These are phyloP conservation scores for Aphanoascus verrucosus DNA, from an alignment of 2,329 filamentous ascomycete genomes.

Conservation along the genomic window DNA sequence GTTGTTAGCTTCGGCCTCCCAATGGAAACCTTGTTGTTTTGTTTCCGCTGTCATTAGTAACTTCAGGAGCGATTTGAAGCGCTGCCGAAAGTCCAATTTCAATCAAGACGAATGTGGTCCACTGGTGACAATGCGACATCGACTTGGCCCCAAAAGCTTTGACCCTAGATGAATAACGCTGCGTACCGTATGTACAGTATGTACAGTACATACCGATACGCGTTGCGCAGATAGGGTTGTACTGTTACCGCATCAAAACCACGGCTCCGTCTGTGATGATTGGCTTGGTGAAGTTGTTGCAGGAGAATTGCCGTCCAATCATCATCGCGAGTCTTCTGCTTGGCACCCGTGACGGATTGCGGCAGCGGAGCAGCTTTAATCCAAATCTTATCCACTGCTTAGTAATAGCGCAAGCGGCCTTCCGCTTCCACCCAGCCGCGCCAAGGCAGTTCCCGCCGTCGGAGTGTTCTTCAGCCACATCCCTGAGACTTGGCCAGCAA, in stretches of 20 bases:
- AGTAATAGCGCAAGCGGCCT: background rate
- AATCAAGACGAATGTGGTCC: background rate
- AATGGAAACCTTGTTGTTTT: no score
- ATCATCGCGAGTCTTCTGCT: background rate
- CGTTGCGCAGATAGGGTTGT: background rate
- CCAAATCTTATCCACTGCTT: background rate
- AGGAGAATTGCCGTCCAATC: background rate
- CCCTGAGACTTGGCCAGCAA: background rate
- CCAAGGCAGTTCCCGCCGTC: background rate
- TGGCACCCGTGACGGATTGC: background rate
- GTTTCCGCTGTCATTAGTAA: no score
- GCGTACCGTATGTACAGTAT: background rate
- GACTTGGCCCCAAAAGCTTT: conserved; percentile 1
- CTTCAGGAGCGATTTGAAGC: no score
- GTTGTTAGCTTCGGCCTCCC: no score
- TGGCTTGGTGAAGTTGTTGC: background rate
- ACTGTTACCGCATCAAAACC: background rate
- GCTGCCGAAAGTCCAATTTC: background rate
- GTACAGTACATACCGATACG: conserved; percentile 1
- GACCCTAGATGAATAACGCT: background rate
- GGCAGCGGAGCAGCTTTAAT: background rate
- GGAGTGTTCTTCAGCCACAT: background rate
- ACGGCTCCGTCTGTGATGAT: background rate
- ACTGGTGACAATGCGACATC: background rate
- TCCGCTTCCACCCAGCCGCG: background rate